Evolutionary conservation across 345 rosid species (phyloP).

Genomic region (Lepidium africanum): DNA sequence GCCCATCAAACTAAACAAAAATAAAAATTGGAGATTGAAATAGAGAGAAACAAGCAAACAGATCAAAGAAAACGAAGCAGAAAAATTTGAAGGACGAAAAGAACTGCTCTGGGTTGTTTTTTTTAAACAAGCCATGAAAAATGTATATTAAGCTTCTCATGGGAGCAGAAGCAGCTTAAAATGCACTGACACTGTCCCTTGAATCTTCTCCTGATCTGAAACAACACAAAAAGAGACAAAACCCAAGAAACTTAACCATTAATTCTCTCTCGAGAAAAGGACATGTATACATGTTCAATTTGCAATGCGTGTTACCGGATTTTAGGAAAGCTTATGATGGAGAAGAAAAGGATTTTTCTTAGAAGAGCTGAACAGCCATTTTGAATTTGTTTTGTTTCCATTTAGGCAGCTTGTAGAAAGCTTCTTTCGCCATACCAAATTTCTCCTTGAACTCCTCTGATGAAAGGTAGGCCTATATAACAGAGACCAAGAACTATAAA

Average conservation of each 20-base stretch:
- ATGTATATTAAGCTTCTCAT: slow-evolving; percentile 29
- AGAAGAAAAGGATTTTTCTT: slow-evolving; percentile 22
- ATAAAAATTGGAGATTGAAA: neutral
- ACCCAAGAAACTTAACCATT: neutral
- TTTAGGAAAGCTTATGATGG: neutral
- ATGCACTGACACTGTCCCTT: slow-evolving; percentile 84
- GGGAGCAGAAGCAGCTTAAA: slow-evolving; percentile 87
- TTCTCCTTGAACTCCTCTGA: slow-evolving; percentile 80
- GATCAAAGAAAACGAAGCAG: neutral
- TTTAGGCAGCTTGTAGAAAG: slow-evolving; percentile 83
- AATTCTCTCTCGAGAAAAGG: neutral
- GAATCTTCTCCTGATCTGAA: slow-evolving; percentile 27
- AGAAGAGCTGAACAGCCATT: slow-evolving; percentile 90
- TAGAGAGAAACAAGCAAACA: slow-evolving; percentile 12
- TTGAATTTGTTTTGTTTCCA: slow-evolving; percentile 99
- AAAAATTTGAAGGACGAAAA: slow-evolving; percentile 8
- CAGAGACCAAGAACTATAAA: neutral
- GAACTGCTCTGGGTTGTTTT: slow-evolving; percentile 17
- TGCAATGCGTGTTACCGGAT: neutral
- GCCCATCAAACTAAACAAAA: slow-evolving; percentile 7
- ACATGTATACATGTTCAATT: neutral
- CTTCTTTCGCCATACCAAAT: slow-evolving; percentile 80
- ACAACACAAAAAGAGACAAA: neutral
- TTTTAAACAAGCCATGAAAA: slow-evolving; percentile 26
- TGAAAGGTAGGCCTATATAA: slow-evolving; percentile 88